Evolutionary conservation across 2,329 filamentous ascomycete genomes (phyloP).

Genomic region (Zelopaecilomyces penicillatus): DNA sequence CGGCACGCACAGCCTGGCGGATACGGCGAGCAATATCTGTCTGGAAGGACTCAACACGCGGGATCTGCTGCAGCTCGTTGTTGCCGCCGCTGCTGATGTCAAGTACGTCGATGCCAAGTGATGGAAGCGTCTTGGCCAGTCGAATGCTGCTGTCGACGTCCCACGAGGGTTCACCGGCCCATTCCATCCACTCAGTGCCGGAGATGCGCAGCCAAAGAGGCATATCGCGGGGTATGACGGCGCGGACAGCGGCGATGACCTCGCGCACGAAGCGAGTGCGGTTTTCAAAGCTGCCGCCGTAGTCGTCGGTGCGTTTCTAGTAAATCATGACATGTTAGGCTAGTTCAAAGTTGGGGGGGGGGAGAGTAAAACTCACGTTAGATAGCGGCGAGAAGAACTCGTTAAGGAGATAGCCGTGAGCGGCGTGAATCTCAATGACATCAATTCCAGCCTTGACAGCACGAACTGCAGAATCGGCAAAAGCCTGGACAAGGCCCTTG

Average conservation of each 20-base stretch:
- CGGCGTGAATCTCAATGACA: constrained; percentile 59
- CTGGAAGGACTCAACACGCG: constrained; percentile 61
- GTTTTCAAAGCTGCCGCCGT: constrained; percentile 59
- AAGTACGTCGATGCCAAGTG: constrained; percentile 69
- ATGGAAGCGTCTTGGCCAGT: constrained; percentile 62
- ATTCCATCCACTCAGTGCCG: constrained; percentile 56
- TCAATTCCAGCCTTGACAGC: constrained; percentile 66
- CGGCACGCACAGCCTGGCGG: constrained; percentile 52
- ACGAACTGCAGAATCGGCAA: constrained; percentile 47
- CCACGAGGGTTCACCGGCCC: constrained; percentile 46
- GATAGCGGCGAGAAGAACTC: constrained; percentile 54
- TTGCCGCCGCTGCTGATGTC: constrained; percentile 76
- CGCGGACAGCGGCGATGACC: constrained; percentile 41
- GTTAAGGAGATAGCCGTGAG: constrained; percentile 59
- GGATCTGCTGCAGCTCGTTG: constrained; percentile 51
- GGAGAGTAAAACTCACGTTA: constrained; percentile 33
- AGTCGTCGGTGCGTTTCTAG: constrained; percentile 51
- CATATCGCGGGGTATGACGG: constrained; percentile 43
- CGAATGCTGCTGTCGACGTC: constrained; percentile 57
- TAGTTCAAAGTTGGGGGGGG: not conserved
- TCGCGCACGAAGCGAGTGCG: constrained; percentile 53
- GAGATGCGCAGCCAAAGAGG: constrained; percentile 53
- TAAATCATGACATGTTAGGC: constrained; percentile 4
- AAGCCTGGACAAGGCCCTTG: constrained; percentile 52
- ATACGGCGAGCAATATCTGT: constrained; percentile 62